phyloP scores from a whole-genome alignment of 495 filamentous ascomycete species.

The Podospora pseudocomata region DNA sequence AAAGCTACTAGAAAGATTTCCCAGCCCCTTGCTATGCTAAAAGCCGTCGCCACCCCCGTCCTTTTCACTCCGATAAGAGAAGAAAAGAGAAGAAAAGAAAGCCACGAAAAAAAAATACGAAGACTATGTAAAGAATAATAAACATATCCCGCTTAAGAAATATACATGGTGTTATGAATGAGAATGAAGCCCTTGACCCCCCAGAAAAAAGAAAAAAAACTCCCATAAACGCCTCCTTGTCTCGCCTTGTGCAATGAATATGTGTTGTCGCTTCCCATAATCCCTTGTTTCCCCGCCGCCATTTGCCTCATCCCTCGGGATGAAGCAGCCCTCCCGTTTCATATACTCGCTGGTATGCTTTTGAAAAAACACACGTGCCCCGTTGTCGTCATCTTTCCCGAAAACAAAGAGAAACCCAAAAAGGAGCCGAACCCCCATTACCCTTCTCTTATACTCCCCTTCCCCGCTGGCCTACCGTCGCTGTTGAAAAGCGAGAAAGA shows the following conservation, averaged over 20 bases:
- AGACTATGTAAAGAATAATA: not conserved
- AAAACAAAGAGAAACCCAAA: not conserved
- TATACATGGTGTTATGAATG: not conserved
- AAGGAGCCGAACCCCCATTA: not conserved
- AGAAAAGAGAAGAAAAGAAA: not conserved
- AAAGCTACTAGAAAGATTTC: not conserved
- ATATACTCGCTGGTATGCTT: not conserved
- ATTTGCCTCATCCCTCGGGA: not conserved
- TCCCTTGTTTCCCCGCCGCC: not conserved
- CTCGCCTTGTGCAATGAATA: not conserved
- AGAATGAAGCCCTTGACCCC: not conserved
- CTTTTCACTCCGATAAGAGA: not conserved
- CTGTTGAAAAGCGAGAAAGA: not conserved
- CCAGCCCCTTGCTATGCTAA: not conserved
- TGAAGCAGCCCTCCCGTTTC: not conserved
- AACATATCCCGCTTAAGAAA: not conserved
- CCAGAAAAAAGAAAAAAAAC: no score
- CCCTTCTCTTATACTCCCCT: not conserved
- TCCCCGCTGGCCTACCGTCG: not conserved
- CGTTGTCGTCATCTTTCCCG: not conserved
- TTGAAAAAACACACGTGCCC: not conserved
- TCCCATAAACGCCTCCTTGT: not conserved
- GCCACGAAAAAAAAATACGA: not conserved
- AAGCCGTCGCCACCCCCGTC: not conserved
- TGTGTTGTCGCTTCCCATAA: not conserved